Evolutionary conservation across 1,139 yeast genomes (phyloP).

Genomic region (Taphrina betulina): DNA sequence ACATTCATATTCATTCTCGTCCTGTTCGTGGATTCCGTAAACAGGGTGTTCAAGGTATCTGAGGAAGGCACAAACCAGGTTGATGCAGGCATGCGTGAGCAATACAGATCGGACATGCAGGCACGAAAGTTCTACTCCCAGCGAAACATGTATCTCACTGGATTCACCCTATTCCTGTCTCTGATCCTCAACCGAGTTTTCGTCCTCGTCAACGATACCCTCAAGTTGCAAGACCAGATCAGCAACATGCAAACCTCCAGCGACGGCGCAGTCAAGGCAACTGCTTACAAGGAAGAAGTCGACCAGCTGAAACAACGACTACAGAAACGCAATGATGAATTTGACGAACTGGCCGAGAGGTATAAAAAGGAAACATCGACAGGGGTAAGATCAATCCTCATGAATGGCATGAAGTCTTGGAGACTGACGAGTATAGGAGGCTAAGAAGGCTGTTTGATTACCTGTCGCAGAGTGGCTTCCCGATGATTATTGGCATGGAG

Average conservation of each 20-base stretch:
- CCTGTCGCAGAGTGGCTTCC: no score
- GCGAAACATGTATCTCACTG: constrained; percentile 94
- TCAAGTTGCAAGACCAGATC: constrained; percentile 57
- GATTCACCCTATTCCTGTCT: constrained; percentile 88
- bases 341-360: constrained; percentile 63
- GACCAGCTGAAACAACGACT: constrained; percentile 56
- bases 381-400: constrained; percentile 17
- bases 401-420: no score
- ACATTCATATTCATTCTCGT: constrained; percentile 79
- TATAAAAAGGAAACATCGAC: constrained; percentile 48
- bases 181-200: constrained; percentile 84
- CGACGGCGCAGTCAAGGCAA: constrained; percentile 42
- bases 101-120: constrained; percentile 73
- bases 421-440: neutral
- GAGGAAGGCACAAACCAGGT: constrained; percentile 48
- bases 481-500: no score
- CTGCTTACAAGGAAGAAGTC: constrained; percentile 44
- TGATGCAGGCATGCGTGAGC: constrained; percentile 39
- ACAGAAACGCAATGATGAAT: constrained; percentile 53
- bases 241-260: constrained; percentile 39
- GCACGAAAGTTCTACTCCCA: constrained; percentile 94
- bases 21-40: constrained; percentile 83
- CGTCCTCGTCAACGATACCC: constrained; percentile 71
- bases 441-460: neutral
- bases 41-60: constrained; percentile 72